Percentiles rank a stretch among this genome's conserved stretches.
Evolutionary conservation across 2,329 filamentous ascomycete species (phyloP).

Genomic region (Pseudogymnoascus sp.): DNA sequence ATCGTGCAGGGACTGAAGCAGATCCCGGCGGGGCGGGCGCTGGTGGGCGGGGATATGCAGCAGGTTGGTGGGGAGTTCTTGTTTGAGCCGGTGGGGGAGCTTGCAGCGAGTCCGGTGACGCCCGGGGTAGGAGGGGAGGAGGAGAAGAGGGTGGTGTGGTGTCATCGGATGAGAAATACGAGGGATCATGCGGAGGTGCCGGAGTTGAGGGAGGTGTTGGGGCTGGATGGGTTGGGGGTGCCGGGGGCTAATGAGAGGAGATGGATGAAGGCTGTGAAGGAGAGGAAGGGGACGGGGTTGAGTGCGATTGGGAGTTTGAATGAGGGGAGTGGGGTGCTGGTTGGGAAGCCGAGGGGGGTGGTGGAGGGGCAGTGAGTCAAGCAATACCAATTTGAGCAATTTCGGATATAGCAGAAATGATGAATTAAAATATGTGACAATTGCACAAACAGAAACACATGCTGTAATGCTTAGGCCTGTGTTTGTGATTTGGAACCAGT

Average conservation of each 20-base stretch:
- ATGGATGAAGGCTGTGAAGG: slow-evolving; percentile 40
- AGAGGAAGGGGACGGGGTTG: slow-evolving; percentile 47
- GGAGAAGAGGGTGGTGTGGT: slow-evolving; percentile 65
- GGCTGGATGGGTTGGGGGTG: slow-evolving; percentile 40
- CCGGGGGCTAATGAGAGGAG: slow-evolving; percentile 35
- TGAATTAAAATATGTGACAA: background rate
- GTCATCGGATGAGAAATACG: slow-evolving; percentile 73
- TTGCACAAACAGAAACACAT: no score
- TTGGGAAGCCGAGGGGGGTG: background rate
- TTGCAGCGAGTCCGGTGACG: slow-evolving; percentile 15
- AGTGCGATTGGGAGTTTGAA: slow-evolving; percentile 34
- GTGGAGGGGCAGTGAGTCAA: background rate
- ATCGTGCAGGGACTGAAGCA: slow-evolving; percentile 40
- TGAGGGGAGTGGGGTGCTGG: background rate
- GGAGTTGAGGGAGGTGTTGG: slow-evolving; percentile 57
- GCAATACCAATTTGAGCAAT: slow-evolving; percentile 7
- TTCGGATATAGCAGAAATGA: background rate
- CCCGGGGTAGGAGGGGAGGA: slow-evolving; percentile 6
- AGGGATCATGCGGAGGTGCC: slow-evolving; percentile 69
- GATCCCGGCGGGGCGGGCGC: slow-evolving; percentile 31
- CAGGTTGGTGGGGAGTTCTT: slow-evolving; percentile 42
- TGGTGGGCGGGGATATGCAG: slow-evolving; percentile 44
- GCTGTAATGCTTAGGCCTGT: background rate
- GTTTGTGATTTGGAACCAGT: background rate
- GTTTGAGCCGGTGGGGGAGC: slow-evolving; percentile 26